Base-by-base conservation (phyloP, 345 rosid species). In the Moricandia arvensis region DNA sequence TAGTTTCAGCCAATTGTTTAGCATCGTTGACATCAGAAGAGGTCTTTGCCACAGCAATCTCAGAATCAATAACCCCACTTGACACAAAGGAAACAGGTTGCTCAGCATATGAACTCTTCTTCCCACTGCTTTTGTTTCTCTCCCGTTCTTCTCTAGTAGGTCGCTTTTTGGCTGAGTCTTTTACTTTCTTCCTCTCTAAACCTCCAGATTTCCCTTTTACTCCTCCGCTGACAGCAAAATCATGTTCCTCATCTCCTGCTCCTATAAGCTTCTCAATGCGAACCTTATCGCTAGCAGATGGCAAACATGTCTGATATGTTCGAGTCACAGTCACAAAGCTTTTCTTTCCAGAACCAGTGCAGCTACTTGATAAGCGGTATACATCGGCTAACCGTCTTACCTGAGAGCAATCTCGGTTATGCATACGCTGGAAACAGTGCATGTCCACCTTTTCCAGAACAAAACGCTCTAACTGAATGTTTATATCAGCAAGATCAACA, bases 221-320 rank as follows among this genome's bases (percentile, higher is more conserved):
- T 43, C 83, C 85, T 79, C 84, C 86, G 73, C 57, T 79, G 66
- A 88, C 80, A 55, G 83, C 51, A 73, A 89, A 87, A 73, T 89
- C 90, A 24, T 69, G 35, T 71, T 88, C 94, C 74, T 89, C 91
- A 54, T 82, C 59, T 30, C 79, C 88, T 65, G 83, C 83, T 67
- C 97, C 97, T 70, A 93, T 85, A 30, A 95, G 80, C 99, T 93
- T 90, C 78, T 90, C 90, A 58, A 95, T 80, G 41, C 96, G 97
- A 76, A 84, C 72, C 82, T 81, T 88, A 81, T 89, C 94, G 5
- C 79, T 82, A 3, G 94, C 74, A 13, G 97, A 90, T 61, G 99
- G 97, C 89, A 92, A 78, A 81, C 87, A 79, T n/a, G 99, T 95
- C 72, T 86, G 87, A 27, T 74, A 89, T 2, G 97, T 89, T 61